Base-by-base conservation (phyloP, 495 filamentous ascomycete species). In the Neurospora sp. region DNA sequence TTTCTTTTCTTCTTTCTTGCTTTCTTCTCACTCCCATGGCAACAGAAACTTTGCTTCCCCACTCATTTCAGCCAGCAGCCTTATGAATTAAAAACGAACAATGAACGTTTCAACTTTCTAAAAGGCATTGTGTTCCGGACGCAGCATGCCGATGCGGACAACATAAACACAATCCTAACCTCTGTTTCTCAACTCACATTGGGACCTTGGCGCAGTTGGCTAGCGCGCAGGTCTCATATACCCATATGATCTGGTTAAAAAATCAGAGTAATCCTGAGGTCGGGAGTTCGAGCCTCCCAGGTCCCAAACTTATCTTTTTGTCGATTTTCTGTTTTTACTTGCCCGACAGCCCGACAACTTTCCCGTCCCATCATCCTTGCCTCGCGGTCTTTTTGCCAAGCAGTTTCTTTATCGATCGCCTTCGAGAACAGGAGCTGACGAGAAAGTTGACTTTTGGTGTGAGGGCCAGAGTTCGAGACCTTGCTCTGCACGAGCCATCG, bases 271-370 rank as follows among this genome's bases (percentile, higher is more conserved):
- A 75, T 75, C 74, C 72, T 71, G 71, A 76, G 74, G 72, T 76
- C 74, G 74, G 73, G 74, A 76, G 74, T 76, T 76, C 74, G 74
- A 76, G 69, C 74, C 74, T 76, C 74, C 73, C 74, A 74, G 35
- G 74, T 76, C 46, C 41, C 74, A 76, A 44, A 18, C 4, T 60
- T 74, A 71, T 44, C 14, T 35, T 66, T 66, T 66, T 35, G 23
- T 27, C 7, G 27, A 35, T 35, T 14, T 66, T 35, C 6, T 6
- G 46, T 62, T 31, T 62, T 62, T 14, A 31, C 23, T 27, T 27
- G 2, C 11, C 20, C 9, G 14, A 12, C 14, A 31, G 27, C 27
- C 35, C 44, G 18, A 49, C 41, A 18, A 18, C 44, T 46, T 9
- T 20, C 44, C 18, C 20, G 6, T 27, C 46, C 27, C 27, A 31